Base-by-base conservation (phyloP, 768 basidiomycete genomes). In the Naganishia onofrii region DNA sequence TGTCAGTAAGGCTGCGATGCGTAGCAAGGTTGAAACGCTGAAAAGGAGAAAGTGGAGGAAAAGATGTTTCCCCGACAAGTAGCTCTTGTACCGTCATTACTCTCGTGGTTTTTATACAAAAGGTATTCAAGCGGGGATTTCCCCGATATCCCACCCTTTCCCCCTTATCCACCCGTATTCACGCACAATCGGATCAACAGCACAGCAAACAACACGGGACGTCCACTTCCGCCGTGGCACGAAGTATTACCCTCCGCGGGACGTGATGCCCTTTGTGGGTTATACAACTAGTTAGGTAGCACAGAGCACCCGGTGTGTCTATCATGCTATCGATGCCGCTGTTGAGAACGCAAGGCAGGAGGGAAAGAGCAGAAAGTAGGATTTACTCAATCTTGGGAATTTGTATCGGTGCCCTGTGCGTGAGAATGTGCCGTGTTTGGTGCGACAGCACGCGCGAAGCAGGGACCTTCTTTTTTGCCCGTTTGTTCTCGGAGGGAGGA, bases 351-450 rank as follows among this genome's bases (percentile, higher is more conserved):
- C n/a, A n/a, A 26, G 23, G 48, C 7, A 23, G 48, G 3, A 26
- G 23, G 48, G 48, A 51, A 51, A 51, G 23, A 26, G 12, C 3
- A 13, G 48, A 3, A 21, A 46, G 12, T 7, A 7, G 48, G n/a
- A n/a, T n/a, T n/a, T n/a, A 13, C 2, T 58, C 21, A 26, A 44
- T 69, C 28, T 69, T 57, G 68, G 68, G 56, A 42, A 38, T 48
- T 69, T 69, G 68, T 69, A 69, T 69, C 68, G 68, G 68, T 60
- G 44, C 68, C 42, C 32, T 57, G 23, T 17, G 57, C 51, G 67
- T 55, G 6, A 21, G 51, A 17, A 8, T 51, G 6, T 21, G n/a
- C 38, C 13, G n/a, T 21, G 32, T 21, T 42, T 7, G 2, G 23
- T 31, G 60, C 3, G 42, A 19, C 9, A 38, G n/a, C 23, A 42